Evolutionary conservation across 495 filamentous ascomycete species (phyloP), one percentile per base, ranked within the genome.

Genomic region (Chlorociboria aeruginascens): DNA sequence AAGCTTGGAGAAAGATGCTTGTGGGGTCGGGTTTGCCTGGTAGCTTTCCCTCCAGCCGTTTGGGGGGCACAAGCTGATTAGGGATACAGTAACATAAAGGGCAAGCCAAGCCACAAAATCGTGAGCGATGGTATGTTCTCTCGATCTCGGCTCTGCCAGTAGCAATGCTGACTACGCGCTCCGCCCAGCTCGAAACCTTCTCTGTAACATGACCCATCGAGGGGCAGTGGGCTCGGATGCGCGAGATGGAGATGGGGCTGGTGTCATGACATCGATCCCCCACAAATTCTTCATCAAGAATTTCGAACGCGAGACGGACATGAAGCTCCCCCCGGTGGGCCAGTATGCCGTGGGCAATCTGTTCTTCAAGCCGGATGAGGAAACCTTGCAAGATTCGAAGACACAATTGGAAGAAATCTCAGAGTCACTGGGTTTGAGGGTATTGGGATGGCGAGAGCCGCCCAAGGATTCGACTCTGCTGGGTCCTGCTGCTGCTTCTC

Each of bases 151-250:
- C 12, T 10, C 14, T 20, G 16, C 12, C 30, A 38, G 50, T 17
- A n/a, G n/a, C n/a, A n/a, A n/a, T 28, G 25, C 53, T 53, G 12
- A 45, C 38, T 32, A 59, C 46, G 57, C 49, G 8, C 2, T 36
- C 39, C 9, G 1, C 13, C 13, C 58, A 93, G 88, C 92, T 44
- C 83, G 86, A 51, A 90, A 88, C 63, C 75, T 99, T 37, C 79
- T 99, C 48, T 99, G 93, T 71, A 99, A 99, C 74, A 99, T 99
- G 92, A 97, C 92, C 76, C 92, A 99, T 71, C 83, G 92, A 62
- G 92, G 92, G 70, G 92, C 92, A 46, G 92, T 99, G 58, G 92
- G 92, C 48, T 97, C 92, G 9, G 92, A 99, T 72, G 89, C 86
- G 47, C 84, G 92, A 66, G 92, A 99, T 65, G 92, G 92, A 56